Base-by-base conservation (phyloP, 192 early-diverging fungal species). In the Backusella westeae region DNA sequence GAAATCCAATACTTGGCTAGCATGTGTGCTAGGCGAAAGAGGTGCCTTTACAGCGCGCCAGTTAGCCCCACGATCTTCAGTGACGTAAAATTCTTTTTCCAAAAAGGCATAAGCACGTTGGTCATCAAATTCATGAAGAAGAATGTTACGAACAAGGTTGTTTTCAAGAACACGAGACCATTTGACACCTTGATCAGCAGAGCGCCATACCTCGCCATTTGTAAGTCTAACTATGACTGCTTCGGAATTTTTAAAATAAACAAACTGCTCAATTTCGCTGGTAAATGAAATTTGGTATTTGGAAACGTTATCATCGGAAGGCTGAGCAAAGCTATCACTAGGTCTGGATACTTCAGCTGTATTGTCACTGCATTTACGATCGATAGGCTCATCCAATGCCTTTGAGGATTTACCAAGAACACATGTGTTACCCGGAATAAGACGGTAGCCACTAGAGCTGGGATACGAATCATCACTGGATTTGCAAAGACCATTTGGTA, bases 381-480 rank as follows among this genome's bases (percentile, higher is more conserved):
- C 85, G 29, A 88, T 81, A 7, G 90, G 86, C 44, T 85, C 84
- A 73, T 93, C 91, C 44, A 89, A 77, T 53, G 80, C 71, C 29
- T 82, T 78, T 19, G 82, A 89, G 67, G 77, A 49, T 19, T 81
- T 78, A 41, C 81, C 76, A 34, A 72, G 6, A 17, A 87, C 77
- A 79, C 96, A 98, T 0, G 86, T 89, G 85, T 96, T 90, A 19
- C 96, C 97, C 12, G 96, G 94, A 73, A 98, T 91, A 72, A 89
- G 84, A 6, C 94, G 91, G 75, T 92, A 96, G 6, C 96, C 96
- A 0, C 91, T 90, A 0, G 88, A 91, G 3, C 90, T 94, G 69
- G 86, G 71, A 78, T 95, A 98, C 72, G 82, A 87, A 56, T 85
- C 86, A 49, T 90, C 90, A 0, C 80, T 73, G 34, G 83, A 80